These are phyloP conservation scores for Zelonia costaricensis DNA, from an alignment of 208 protist genomes.

Conservation along the genomic window DNA sequence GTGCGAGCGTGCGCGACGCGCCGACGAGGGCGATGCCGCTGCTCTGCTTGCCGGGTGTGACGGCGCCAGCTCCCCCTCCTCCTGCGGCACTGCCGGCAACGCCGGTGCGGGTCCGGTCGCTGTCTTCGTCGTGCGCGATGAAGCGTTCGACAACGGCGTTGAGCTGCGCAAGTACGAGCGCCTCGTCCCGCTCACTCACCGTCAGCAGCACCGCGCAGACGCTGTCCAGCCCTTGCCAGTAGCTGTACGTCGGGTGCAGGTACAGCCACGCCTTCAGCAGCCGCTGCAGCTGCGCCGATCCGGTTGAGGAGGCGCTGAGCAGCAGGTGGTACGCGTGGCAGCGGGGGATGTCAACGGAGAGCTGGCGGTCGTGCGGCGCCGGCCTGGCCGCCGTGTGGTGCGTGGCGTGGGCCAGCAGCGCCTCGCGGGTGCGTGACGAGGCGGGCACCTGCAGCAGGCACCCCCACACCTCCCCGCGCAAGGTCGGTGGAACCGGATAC, in stretches of 20 bases:
- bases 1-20: neutral
- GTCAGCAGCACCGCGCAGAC: slow-evolving; percentile 88
- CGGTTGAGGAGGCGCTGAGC: slow-evolving; percentile 62
- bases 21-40: neutral
- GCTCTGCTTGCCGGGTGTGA: neutral
- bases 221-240: slow-evolving; percentile 96
- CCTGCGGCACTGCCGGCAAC: neutral
- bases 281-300: slow-evolving; percentile 67
- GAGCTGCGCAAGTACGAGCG: slow-evolving; percentile 81
- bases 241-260: slow-evolving; percentile 41
- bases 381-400: slow-evolving; percentile 20
- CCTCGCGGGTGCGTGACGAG: slow-evolving; percentile 26
- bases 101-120: neutral
- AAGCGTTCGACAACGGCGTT: slow-evolving; percentile 78
- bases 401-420: slow-evolving; percentile 17
- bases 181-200: slow-evolving; percentile 62
- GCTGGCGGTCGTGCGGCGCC: slow-evolving; percentile 77
- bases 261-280: slow-evolving; percentile 87
- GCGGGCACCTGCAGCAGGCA: slow-evolving; percentile 78
- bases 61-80: too few species aligned
- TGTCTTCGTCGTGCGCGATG: slow-evolving; percentile 65
- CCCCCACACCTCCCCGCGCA: slow-evolving; percentile 90
- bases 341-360: slow-evolving; percentile 93
- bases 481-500: slow-evolving; percentile 63
- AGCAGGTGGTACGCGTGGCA: slow-evolving; percentile 95